Conservation (phyloP, 768 basidiomycete genomes). For the Chlorophyllum brunneum region DNA sequence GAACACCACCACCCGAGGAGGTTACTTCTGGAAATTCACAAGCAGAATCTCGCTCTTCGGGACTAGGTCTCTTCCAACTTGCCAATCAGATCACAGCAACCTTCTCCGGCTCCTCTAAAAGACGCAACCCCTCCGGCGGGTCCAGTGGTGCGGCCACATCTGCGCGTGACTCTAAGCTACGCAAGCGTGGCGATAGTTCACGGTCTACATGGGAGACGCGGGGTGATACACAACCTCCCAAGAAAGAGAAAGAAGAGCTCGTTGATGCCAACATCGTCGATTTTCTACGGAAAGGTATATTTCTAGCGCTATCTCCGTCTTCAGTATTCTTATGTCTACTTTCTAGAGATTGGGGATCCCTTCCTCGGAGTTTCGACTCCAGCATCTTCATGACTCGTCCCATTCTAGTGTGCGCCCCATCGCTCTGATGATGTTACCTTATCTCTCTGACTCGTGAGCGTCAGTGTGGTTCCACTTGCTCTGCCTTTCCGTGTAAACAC, state of each 20-base stretch:
- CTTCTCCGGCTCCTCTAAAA: slow-evolving; percentile 39
- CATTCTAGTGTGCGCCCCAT: neutral
- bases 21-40: slow-evolving; percentile 17
- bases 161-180: slow-evolving; percentile 46
- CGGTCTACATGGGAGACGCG: slow-evolving; percentile 16
- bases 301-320: slow-evolving; percentile 7
- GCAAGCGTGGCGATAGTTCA: slow-evolving; percentile 42
- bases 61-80: slow-evolving; percentile 22
- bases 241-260: slow-evolving; percentile 52
- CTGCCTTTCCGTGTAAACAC: too few relatives aligned
- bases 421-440: neutral
- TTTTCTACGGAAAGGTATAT: slow-evolving; percentile 48
- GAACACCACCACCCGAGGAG: slow-evolving; percentile 42
- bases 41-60: slow-evolving; percentile 19
- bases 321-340: neutral
- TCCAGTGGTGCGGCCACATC: slow-evolving; percentile 37
- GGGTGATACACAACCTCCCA: slow-evolving; percentile 19
- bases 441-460: neutral
- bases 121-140: slow-evolving; percentile 47
- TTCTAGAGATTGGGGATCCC: slow-evolving; percentile 52
- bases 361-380: slow-evolving; percentile 34
- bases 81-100: slow-evolving; percentile 32
- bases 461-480: too few relatives aligned
- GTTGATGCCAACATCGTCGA: slow-evolving; percentile 48
- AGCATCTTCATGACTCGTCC: neutral